Conservation (phyloP, 2,329 filamentous ascomycete species). For the Fusarium neocosmosporiellum region DNA sequence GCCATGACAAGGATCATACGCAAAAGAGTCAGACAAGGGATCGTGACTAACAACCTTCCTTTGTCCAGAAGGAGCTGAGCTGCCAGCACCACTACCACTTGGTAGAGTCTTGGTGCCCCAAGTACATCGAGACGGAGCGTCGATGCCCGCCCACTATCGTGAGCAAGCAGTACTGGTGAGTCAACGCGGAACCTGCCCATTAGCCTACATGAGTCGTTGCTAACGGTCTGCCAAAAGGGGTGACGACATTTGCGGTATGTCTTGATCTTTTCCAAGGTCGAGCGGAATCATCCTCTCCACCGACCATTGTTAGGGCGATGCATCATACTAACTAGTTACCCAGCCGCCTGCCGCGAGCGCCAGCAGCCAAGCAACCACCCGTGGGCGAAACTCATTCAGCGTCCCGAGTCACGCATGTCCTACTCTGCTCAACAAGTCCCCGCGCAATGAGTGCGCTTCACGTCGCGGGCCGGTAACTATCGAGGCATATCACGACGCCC, state of each 20-base stretch:
- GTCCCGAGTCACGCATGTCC: conserved; percentile 45
- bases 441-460: conserved; percentile 40
- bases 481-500: conserved; percentile 4
- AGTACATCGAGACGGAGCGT: conserved; percentile 58
- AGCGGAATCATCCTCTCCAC: conserved; percentile 11
- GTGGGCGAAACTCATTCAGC: conserved; percentile 53
- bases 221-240: conserved; percentile 49
- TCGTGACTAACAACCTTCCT: conserved; percentile 23
- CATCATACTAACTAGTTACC: conserved; percentile 35
- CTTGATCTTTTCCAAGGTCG: conserved; percentile 16
- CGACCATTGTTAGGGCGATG: conserved; percentile 14
- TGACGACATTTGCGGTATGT: conserved; percentile 59
- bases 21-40: not conserved
- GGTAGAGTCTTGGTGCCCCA: conserved; percentile 59
- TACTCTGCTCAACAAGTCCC: conserved; percentile 44
- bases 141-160: conserved; percentile 57
- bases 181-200: conserved; percentile 17
- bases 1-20: not conserved
- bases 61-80: conserved; percentile 60
- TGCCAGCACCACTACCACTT: conserved; percentile 63
- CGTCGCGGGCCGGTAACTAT: conserved; percentile 19
- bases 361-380: conserved; percentile 53
- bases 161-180: conserved; percentile 59
- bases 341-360: conserved; percentile 54
- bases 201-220: conserved; percentile 20